phyloP scores from a whole-genome alignment of 2,329 filamentous ascomycete genomes.

The Fusarium tricinctum region DNA sequence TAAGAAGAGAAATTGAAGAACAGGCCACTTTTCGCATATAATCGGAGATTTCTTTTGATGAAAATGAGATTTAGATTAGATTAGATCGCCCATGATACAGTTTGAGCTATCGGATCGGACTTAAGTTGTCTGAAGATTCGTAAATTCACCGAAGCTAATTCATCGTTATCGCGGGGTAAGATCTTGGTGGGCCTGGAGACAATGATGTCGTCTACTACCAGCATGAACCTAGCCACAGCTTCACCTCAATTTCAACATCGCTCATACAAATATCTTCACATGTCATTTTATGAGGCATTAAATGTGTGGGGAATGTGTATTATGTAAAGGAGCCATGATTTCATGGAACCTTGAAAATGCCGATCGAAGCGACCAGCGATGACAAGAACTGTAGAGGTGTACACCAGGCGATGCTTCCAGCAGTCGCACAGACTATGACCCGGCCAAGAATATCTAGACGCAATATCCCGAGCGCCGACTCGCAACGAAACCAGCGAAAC shows the following conservation, averaged over 20 bases:
- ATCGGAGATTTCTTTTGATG: conserved; percentile 3
- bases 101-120: conserved; percentile 4
- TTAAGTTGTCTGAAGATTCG: conserved; percentile 1
- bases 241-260: conserved; percentile 10
- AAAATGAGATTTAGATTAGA: background rate
- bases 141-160: conserved; percentile 16
- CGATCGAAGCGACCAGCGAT: conserved; percentile 41
- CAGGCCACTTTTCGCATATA: conserved; percentile 24
- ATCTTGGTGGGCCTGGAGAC: conserved; percentile 8
- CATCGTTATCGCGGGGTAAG: conserved; percentile 24
- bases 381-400: conserved; percentile 46
- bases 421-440: conserved; percentile 49
- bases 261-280: background rate
- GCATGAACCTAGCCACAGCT: background rate
- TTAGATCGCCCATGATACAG: background rate
- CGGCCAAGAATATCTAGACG: conserved; percentile 59
- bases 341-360: conserved; percentile 32
- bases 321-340: conserved; percentile 39
- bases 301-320: conserved; percentile 35
- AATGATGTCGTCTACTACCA: background rate
- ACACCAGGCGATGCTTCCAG: conserved; percentile 50
- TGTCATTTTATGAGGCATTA: background rate
- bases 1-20: background rate
- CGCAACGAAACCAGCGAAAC: conserved; percentile 58
- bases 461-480: conserved; percentile 61